phyloP scores from a whole-genome alignment of 2,329 filamentous ascomycete species.

The Hypoxylon sp. region DNA sequence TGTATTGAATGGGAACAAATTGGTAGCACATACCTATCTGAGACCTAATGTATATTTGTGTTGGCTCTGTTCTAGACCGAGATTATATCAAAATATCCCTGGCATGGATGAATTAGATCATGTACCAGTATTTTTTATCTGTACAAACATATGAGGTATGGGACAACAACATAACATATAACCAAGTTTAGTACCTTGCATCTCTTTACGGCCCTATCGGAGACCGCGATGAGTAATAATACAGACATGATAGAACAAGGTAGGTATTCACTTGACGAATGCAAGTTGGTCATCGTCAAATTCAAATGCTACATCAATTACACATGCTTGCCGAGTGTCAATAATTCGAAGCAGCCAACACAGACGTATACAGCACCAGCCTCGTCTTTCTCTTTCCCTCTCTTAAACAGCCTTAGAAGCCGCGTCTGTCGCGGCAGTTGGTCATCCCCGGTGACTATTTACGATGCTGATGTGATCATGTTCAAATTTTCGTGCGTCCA shows the following conservation, averaged over 20 bases:
- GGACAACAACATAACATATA: constrained; percentile 28
- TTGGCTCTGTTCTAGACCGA: constrained; percentile 40
- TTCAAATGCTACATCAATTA: constrained; percentile 7
- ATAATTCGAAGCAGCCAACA: constrained; percentile 17
- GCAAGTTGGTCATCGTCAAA: constrained; percentile 26
- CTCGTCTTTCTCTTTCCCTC: constrained; percentile 9
- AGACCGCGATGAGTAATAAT: constrained; percentile 2
- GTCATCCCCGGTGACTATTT: constrained; percentile 35
- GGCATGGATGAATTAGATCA: constrained; percentile 38
- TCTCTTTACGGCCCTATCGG: constrained; percentile 29
- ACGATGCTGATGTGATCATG: constrained; percentile 40
- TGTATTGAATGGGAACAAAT: constrained; percentile 16
- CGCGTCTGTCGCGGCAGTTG: constrained; percentile 45
- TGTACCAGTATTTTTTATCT: constrained; percentile 35
- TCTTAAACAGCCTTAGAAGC: constrained; percentile 11
- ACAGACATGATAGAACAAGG: constrained; percentile 12
- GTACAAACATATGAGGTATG: constrained; percentile 25
- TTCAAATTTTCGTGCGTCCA: constrained; percentile 30
- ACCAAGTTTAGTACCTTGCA: constrained; percentile 35
- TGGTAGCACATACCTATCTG: constrained; percentile 28
- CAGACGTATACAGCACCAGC: constrained; percentile 16
- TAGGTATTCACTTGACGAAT: constrained; percentile 23
- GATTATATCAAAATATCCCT: constrained; percentile 41
- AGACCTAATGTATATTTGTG: constrained; percentile 33
- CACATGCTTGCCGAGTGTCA: constrained; percentile 1